Percentiles rank a stretch among this genome's conserved stretches.
Evolutionary conservation across 441 rosid species (phyloP).

Genomic region (Breynia disticha): DNA sequence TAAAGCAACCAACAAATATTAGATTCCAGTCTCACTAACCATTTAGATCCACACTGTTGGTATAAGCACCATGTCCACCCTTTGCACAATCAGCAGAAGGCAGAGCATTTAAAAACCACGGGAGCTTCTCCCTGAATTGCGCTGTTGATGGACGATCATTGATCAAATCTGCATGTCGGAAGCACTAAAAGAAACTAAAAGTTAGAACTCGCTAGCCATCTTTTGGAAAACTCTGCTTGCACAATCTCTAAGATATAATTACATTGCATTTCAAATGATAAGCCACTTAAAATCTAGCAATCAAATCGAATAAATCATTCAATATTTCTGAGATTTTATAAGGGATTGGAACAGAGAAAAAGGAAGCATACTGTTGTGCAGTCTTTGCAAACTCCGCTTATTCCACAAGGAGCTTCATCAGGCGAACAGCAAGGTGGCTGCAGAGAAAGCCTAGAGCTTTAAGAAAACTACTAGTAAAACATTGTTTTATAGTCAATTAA

Average conservation of each 20-base stretch:
- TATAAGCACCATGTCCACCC: conserved; percentile 98
- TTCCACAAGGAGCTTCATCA: conserved; percentile 45
- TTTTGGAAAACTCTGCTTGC: no score
- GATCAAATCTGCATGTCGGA: conserved; percentile 77
- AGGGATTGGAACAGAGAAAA: neutral
- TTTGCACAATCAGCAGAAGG: conserved; percentile 98
- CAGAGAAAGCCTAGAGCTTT: conserved; percentile 11
- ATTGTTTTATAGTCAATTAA: neutral
- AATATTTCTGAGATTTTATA: no score
- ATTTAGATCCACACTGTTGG: conserved; percentile 71
- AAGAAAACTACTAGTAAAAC: neutral
- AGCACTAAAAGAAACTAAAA: conserved; percentile 53
- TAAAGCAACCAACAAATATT: conserved; percentile 1
- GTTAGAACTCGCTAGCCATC: neutral
- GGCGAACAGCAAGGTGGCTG: conserved; percentile 90
- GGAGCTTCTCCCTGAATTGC: conserved; percentile 89
- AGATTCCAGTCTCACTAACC: conserved; percentile 38
- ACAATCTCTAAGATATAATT: no score
- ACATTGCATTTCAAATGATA: no score
- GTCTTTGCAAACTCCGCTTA: conserved; percentile 84
- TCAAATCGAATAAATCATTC: no score
- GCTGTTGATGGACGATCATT: conserved; percentile 81
- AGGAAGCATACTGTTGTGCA: conserved; percentile 78
- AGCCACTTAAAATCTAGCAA: no score
- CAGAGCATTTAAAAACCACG: conserved; percentile 89